phyloP scores from a whole-genome alignment of 1,284 basidiomycete genomes.

The Moniliella sp. region DNA sequence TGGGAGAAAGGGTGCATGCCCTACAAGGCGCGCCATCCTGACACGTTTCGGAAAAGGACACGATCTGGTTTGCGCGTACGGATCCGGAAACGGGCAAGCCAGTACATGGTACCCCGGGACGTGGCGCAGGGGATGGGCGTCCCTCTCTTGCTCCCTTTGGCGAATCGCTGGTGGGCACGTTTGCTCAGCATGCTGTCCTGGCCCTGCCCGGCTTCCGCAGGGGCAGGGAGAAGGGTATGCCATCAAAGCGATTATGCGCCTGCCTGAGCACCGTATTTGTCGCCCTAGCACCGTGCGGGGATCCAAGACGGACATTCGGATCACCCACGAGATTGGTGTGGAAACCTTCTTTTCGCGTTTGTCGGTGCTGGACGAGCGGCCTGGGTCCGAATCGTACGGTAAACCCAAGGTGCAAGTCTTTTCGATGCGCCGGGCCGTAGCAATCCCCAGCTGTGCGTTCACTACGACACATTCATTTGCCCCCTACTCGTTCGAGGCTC shows the following conservation, averaged over 20 bases:
- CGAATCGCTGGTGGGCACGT: constrained; percentile 10
- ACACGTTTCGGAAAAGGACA: constrained; percentile 7
- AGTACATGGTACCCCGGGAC: constrained; percentile 10
- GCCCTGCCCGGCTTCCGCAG: no score
- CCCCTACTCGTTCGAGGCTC: constrained; percentile 25
- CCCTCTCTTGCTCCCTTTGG: constrained; percentile 13
- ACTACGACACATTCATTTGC: constrained; percentile 30
- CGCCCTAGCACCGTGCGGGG: constrained; percentile 27
- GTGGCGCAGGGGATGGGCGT: constrained; percentile 6
- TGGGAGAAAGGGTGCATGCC: constrained; percentile 29
- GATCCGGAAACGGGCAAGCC: no score
- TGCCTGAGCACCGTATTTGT: constrained; percentile 24
- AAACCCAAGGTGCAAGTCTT: constrained; percentile 31
- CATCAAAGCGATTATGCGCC: constrained; percentile 20
- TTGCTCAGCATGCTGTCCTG: no score
- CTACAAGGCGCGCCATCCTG: constrained; percentile 17
- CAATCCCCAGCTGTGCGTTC: constrained; percentile 21
- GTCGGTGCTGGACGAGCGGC: constrained; percentile 17
- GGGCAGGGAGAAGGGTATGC: no score
- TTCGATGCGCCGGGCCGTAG: constrained; percentile 19
- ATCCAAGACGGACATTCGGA: constrained; percentile 21
- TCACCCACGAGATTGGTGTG: constrained; percentile 25
- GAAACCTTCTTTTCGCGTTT: constrained; percentile 28
- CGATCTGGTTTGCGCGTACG: constrained; percentile 14
- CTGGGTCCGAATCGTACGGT: constrained; percentile 18